These are phyloP conservation scores for Dioszegia crocea DNA, from an alignment of 768 basidiomycete genomes.

Conservation along the genomic window DNA sequence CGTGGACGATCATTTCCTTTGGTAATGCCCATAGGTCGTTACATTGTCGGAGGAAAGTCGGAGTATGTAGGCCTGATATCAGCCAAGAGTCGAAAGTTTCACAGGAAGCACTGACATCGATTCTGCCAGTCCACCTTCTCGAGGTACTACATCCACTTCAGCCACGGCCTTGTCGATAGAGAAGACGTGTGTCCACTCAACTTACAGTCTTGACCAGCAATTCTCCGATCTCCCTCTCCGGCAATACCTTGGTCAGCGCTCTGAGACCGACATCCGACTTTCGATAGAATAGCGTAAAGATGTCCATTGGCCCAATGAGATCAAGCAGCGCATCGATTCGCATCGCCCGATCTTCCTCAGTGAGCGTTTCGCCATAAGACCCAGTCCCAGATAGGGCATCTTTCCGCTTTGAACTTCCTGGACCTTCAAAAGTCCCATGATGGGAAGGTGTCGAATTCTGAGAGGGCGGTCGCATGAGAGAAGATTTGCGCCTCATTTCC, in stretches of 20 bases:
- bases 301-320: constrained; percentile 42
- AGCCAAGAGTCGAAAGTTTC: background rate
- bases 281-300: constrained; percentile 44
- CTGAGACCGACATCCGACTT: constrained; percentile 44
- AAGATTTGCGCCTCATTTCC: constrained; percentile 8
- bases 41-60: constrained; percentile 49
- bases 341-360: constrained; percentile 23
- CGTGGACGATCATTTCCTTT: constrained; percentile 28
- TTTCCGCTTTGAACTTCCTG: background rate
- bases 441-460: background rate
- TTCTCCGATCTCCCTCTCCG: constrained; percentile 41
- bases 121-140: constrained; percentile 49
- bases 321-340: constrained; percentile 39
- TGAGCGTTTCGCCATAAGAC: constrained; percentile 4
- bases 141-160: constrained; percentile 30
- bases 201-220: constrained; percentile 41
- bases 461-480: background rate
- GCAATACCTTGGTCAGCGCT: constrained; percentile 38
- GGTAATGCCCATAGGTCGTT: constrained; percentile 49
- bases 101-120: constrained; percentile 39
- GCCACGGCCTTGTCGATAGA: background rate
- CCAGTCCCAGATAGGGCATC: background rate
- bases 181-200: too few species aligned
- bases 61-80: constrained; percentile 43
- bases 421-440: too few species aligned